Conservation (phyloP, 306 rosid genomes). For the Prosopis cineraria region DNA sequence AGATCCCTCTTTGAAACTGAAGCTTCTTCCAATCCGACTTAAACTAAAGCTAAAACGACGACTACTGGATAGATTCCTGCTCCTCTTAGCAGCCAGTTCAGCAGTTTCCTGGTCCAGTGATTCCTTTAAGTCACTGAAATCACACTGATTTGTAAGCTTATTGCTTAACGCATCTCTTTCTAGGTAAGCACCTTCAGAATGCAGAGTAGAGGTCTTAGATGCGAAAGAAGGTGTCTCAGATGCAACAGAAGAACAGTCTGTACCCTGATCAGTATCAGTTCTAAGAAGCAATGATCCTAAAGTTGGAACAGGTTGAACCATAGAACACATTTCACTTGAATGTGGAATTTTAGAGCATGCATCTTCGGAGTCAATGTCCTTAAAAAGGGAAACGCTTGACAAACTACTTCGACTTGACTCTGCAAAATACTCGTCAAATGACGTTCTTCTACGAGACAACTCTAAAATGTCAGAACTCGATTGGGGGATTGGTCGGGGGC, state of each 20-base stretch:
- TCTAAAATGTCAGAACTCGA: slow-evolving; percentile 41
- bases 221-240: slow-evolving; percentile 39
- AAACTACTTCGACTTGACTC: slow-evolving; percentile 51
- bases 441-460: slow-evolving; percentile 41
- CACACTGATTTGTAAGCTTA: slow-evolving; percentile 36
- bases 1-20: slow-evolving; percentile 79
- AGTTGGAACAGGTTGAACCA: slow-evolving; percentile 34
- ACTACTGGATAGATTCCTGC: slow-evolving; percentile 55
- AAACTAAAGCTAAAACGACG: slow-evolving; percentile 72
- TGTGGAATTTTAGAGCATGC: slow-evolving; percentile 52
- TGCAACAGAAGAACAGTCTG: slow-evolving; percentile 42
- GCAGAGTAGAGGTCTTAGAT: slow-evolving; percentile 37
- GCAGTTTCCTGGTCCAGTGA: slow-evolving; percentile 45
- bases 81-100: slow-evolving; percentile 42
- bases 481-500: slow-evolving; percentile 46
- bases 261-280: slow-evolving; percentile 32
- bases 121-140: slow-evolving; percentile 34
- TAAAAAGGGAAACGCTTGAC: slow-evolving; percentile 54
- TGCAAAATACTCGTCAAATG: slow-evolving; percentile 40
- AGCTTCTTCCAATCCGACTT: slow-evolving; percentile 73
- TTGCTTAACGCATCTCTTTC: slow-evolving; percentile 33
- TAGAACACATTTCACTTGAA: slow-evolving; percentile 48
- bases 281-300: slow-evolving; percentile 34
- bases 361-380: slow-evolving; percentile 43
- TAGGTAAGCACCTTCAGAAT: slow-evolving; percentile 32